Conservation (phyloP, 2,329 filamentous ascomycete species). For the Fusarium drepaniforme region DNA sequence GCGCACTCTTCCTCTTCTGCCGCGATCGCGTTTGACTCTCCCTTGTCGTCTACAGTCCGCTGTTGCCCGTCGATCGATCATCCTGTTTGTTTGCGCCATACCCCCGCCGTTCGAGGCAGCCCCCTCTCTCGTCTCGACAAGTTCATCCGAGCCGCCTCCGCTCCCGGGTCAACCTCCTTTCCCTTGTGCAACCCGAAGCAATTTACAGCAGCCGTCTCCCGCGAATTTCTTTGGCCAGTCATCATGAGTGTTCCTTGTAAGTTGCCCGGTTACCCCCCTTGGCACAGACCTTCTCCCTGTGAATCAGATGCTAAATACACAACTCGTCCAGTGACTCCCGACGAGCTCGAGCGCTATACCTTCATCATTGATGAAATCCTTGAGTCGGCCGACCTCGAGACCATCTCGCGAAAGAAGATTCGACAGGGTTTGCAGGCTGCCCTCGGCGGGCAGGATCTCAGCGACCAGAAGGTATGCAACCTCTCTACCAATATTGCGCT, state of each 20-base stretch:
- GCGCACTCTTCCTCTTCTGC: conserved; percentile 33
- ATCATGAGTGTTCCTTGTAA: conserved; percentile 46
- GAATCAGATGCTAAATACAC: conserved; percentile 10
- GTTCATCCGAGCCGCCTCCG: conserved; percentile 22
- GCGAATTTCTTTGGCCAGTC: conserved; percentile 8
- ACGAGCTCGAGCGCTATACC: conserved; percentile 66
- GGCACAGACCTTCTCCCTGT: conserved; percentile 13
- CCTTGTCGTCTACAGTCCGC: conserved; percentile 15
- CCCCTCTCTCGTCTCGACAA: conserved; percentile 12
- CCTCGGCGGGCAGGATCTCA: conserved; percentile 68
- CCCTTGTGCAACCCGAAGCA: conserved; percentile 24
- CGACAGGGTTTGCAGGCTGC: conserved; percentile 67
- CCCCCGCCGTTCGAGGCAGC: conserved; percentile 21
- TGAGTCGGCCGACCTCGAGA: conserved; percentile 68
- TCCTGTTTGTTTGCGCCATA: conserved; percentile 31
- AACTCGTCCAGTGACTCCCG: conserved; percentile 58
- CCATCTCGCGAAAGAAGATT: conserved; percentile 74
- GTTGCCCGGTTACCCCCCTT: conserved; percentile 12
- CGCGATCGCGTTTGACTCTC: conserved; percentile 30
- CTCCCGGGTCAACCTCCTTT: conserved; percentile 1
- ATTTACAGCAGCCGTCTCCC: conserved; percentile 1
- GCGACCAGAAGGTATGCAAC: conserved; percentile 66
- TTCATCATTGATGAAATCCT: conserved; percentile 72
- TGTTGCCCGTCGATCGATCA: neutral
- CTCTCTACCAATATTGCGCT: neutral